Evolutionary conservation across 768 basidiomycete genomes (phyloP).

Genomic region (Tricholoma sp.): DNA sequence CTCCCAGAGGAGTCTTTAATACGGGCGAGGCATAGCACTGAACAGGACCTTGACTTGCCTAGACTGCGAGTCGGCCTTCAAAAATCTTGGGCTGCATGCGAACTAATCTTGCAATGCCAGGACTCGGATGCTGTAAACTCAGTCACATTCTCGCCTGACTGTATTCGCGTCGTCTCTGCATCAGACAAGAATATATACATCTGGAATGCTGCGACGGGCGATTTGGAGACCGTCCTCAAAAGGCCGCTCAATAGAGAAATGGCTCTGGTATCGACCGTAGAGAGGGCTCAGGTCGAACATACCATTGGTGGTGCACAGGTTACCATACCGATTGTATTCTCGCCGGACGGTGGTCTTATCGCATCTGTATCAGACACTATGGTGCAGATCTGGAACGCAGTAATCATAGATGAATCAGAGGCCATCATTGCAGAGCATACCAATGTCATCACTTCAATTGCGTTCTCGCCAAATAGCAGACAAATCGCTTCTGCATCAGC

Average conservation of each 20-base stretch:
- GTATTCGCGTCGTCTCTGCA: too few species aligned
- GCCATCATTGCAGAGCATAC: conserved; percentile 10
- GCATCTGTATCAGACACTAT: conserved; percentile 10
- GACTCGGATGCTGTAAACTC: too few species aligned
- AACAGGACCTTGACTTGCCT: not conserved
- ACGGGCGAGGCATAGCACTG: not conserved
- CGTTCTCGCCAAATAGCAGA: conserved; percentile 5
- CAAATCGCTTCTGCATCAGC: conserved; percentile 1
- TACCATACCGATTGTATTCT: conserved; percentile 11
- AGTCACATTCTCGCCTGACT: too few species aligned
- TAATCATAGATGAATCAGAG: not conserved
- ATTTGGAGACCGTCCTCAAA: too few species aligned
- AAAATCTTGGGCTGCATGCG: too few species aligned
- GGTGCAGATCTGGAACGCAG: conserved; percentile 7
- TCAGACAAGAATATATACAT: too few species aligned
- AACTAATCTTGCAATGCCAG: too few species aligned
- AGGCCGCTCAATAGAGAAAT: too few species aligned
- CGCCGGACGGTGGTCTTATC: not conserved
- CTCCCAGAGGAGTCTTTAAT: not conserved
- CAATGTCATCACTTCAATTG: conserved; percentile 13
- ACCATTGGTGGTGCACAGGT: not conserved
- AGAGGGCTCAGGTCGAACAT: too few species aligned
- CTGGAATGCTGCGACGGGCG: too few species aligned
- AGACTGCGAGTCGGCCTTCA: too few species aligned
- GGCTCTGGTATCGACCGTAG: too few species aligned